These are phyloP conservation scores for Neonectria magnoliae DNA, from an alignment of 2,329 filamentous ascomycete species.

Conservation along the genomic window DNA sequence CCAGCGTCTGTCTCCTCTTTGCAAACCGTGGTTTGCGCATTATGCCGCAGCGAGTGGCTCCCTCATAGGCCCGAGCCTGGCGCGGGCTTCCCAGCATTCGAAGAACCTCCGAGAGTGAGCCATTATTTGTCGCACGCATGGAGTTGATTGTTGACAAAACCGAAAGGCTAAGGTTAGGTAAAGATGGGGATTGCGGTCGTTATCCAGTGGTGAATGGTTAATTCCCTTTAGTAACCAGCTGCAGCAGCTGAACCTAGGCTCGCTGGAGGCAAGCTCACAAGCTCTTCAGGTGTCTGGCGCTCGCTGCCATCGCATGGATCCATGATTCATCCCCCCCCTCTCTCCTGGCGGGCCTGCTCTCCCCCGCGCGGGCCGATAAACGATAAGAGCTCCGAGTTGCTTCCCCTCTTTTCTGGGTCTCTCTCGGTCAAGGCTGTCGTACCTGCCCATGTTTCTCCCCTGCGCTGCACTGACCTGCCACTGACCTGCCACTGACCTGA, in stretches of 20 bases:
- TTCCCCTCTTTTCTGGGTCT: slow-evolving; percentile 28
- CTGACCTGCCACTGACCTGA: not conserved
- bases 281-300: slow-evolving; percentile 4
- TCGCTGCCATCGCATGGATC: no score
- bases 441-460: slow-evolving; percentile 29
- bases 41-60: slow-evolving; percentile 17
- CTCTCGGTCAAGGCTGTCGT: slow-evolving; percentile 27
- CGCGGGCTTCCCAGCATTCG: slow-evolving; percentile 4
- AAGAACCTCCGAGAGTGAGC: slow-evolving; percentile 19
- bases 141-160: slow-evolving; percentile 11
- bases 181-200: slow-evolving; percentile 12
- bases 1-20: not conserved
- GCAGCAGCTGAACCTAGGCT: slow-evolving; percentile 9
- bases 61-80: slow-evolving; percentile 9
- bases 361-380: slow-evolving; percentile 42
- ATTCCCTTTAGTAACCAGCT: slow-evolving; percentile 23
- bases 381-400: slow-evolving; percentile 43
- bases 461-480: not conserved
- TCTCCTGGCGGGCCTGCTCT: not conserved
- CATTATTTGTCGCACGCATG: slow-evolving; percentile 17
- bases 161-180: slow-evolving; percentile 6
- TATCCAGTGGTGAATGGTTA: slow-evolving; percentile 16
- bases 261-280: slow-evolving; percentile 12
- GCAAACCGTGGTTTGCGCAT: slow-evolving; percentile 4
- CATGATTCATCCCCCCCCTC: not conserved